phyloP scores from a whole-genome alignment of 108 stramenopile species.

The Cyclotella distinguenda region DNA sequence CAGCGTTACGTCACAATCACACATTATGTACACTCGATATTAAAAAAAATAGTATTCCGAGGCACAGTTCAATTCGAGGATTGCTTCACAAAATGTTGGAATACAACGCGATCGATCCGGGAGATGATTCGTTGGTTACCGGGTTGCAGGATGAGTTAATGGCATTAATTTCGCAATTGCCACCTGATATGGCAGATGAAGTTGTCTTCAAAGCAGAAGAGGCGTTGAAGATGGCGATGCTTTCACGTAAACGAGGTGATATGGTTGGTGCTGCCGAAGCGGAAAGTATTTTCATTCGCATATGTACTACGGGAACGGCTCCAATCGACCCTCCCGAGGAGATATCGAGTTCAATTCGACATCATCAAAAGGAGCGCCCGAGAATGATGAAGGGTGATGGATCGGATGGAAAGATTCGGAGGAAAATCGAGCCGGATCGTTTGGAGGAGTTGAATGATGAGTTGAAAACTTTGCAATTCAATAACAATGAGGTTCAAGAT shows the following conservation, averaged over 20 bases:
- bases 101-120: conserved; percentile 40
- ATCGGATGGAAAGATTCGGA: not conserved
- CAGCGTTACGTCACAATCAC: conserved; percentile 46
- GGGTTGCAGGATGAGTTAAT: conserved; percentile 42
- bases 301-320: conserved; percentile 38
- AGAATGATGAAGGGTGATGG: conserved; percentile 1
- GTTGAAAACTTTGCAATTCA: conserved; percentile 15
- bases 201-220: conserved; percentile 40
- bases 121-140: conserved; percentile 37
- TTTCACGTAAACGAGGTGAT: conserved; percentile 37
- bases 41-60: conserved; percentile 41
- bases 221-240: conserved; percentile 40
- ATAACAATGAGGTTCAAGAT: not conserved
- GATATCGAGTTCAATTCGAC: not conserved
- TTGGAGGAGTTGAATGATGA: conserved; percentile 17
- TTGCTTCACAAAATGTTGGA: conserved; percentile 45
- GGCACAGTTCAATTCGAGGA: conserved; percentile 30
- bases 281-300: conserved; percentile 44
- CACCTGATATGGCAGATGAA: conserved; percentile 34
- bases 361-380: not conserved
- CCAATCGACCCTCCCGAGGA: conserved; percentile 29
- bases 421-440: conserved; percentile 11
- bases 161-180: conserved; percentile 20
- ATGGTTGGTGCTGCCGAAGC: conserved; percentile 42
- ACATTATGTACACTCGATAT: conserved; percentile 31